A percentile compares a stretch with the other conserved stretches of the same genome.
phyloP scores from a whole-genome alignment of 257 asterid species.

The Henckelia pumila region DNA sequence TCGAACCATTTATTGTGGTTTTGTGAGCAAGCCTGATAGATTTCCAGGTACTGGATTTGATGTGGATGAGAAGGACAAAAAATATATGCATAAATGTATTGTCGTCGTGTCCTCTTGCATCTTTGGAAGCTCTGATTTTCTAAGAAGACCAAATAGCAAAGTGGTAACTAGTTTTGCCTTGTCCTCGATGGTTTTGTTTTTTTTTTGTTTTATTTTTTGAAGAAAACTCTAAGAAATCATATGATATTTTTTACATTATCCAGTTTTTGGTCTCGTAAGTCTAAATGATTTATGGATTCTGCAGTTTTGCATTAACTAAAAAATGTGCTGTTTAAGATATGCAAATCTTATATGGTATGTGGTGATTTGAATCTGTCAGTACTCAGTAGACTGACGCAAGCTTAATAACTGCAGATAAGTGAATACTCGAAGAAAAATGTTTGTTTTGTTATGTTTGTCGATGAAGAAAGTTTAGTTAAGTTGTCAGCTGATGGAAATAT shows the following conservation, averaged over 20 bases:
- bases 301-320: background rate
- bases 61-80: conserved; percentile 61
- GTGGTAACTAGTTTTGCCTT: conserved; percentile 44
- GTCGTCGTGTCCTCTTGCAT: conserved; percentile 85
- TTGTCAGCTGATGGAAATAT: conserved; percentile 65
- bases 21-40: conserved; percentile 58
- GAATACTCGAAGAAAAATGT: conserved; percentile 80
- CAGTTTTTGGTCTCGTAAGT: background rate
- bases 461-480: conserved; percentile 65
- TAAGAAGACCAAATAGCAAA: conserved; percentile 90
- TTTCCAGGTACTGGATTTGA: conserved; percentile 74
- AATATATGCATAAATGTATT: conserved; percentile 54
- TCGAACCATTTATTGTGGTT: conserved; percentile 87
- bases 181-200: background rate
- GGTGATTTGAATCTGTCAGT: background rate
- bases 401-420: conserved; percentile 56
- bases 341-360: background rate
- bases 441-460: conserved; percentile 91
- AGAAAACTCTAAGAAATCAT: background rate
- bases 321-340: conserved; percentile 8
- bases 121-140: conserved; percentile 88
- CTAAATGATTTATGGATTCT: background rate
- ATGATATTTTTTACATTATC: background rate
- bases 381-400: conserved; percentile 21
- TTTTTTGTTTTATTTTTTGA: too few species aligned